Conservation (phyloP, 345 rosid species). For the Passiflora organensis region DNA sequence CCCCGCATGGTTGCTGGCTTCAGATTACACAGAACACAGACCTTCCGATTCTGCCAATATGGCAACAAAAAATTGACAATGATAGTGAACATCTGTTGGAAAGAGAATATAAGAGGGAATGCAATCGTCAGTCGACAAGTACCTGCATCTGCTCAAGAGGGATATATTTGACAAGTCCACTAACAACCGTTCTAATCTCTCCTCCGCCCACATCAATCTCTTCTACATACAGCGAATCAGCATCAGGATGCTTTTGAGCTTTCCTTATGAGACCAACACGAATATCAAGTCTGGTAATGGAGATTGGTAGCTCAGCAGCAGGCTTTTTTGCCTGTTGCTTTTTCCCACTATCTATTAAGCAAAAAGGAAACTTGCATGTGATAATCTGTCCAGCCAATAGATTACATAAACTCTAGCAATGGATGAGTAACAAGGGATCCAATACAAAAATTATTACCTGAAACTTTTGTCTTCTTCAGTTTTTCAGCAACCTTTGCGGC, state of each 20-base stretch:
- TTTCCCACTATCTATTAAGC: slow-evolving; percentile 41
- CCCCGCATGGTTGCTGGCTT: slow-evolving; percentile 91
- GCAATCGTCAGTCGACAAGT: slow-evolving; percentile 2
- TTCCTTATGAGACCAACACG: slow-evolving; percentile 72
- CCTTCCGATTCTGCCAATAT: slow-evolving; percentile 81
- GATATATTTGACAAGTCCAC: slow-evolving; percentile 80
- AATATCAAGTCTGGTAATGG: slow-evolving; percentile 76
- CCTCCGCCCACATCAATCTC: slow-evolving; percentile 82
- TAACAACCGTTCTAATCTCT: slow-evolving; percentile 64
- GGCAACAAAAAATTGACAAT: too few relatives aligned
- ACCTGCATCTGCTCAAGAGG: slow-evolving; percentile 91
- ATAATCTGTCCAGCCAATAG: too few relatives aligned
- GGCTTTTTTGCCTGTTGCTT: slow-evolving; percentile 54
- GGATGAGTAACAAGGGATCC: background rate
- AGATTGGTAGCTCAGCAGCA: slow-evolving; percentile 49
- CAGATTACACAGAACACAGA: slow-evolving; percentile 90
- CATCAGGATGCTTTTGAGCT: slow-evolving; percentile 82
- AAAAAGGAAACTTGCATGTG: background rate
- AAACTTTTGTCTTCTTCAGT: slow-evolving; percentile 49
- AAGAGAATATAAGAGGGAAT: background rate
- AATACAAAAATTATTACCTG: slow-evolving; percentile 38
- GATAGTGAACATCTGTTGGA: too few relatives aligned
- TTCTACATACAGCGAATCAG: slow-evolving; percentile 75
- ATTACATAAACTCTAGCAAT: too few relatives aligned
- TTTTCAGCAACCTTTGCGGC: slow-evolving; percentile 48